Evolutionary conservation across 2,329 filamentous ascomycete genomes (phyloP), one percentile per base, ranked within the genome.

Genomic region (Elsinoe arachidis): DNA sequence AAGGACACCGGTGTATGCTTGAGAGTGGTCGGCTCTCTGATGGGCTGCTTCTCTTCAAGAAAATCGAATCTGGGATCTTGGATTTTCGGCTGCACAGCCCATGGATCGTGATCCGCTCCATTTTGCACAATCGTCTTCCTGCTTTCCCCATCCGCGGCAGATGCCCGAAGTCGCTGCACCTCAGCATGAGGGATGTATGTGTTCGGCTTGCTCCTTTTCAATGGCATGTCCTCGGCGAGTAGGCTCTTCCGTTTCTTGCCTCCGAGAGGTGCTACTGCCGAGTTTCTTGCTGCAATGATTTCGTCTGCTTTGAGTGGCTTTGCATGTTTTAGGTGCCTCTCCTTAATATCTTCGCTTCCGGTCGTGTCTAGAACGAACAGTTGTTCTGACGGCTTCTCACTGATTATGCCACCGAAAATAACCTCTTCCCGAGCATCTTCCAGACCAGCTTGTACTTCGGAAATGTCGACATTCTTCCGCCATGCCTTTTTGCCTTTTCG

Each of bases 401-500:
- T 80, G 55, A 97, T 77, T 14, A 96, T 81, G 70, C 92, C 93
- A 72, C 93, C 93, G 77, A 86, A 81, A 63, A 95, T 93, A 61
- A 96, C 86, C 76, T 97, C 88, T 59, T 95, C 87, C 66, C 93
- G 90, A 63, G 95, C 77, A 67, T 87, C 80, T 61, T 90, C 86
- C 34, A 99, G 81, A 60, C 93, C 93, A 56, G 86, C 76, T 66
- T 92, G 81, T 23, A 99, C 82, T 61, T 95, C 86, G 26, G 88
- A 86, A 61, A 97, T 82, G 73, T 99, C 90, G 72, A 99, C 90
- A 75, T 99, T 96, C 73, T 97, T 99, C 69, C 93, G 83, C 93
- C 93, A 99, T 33, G 93, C 92, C 76, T 95, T 97, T 75, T 97
- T 97, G 66, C 95, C 93, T 72, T 99, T 99, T 69, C 93, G 82